Evolutionary conservation across 2,329 filamentous ascomycete genomes (phyloP).

Genomic region (Pezicula rhizophila): DNA sequence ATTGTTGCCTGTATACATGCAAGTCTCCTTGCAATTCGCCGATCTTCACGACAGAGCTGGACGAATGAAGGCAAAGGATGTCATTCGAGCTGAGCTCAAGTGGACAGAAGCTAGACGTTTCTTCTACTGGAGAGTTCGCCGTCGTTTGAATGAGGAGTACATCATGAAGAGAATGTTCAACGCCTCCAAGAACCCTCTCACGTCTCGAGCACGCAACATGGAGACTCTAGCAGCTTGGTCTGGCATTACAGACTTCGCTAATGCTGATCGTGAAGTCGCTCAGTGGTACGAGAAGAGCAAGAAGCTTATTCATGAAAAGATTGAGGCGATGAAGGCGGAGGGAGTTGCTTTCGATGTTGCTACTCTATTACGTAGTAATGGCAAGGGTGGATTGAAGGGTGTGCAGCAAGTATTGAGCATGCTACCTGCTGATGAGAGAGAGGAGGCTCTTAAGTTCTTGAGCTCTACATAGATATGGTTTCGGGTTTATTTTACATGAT

Average conservation of each 20-base stretch:
- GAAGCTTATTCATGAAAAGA: conserved; percentile 74
- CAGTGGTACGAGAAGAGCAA: conserved; percentile 96
- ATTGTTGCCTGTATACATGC: conserved; percentile 85
- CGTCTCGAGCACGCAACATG: conserved; percentile 61
- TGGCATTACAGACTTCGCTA: conserved; percentile 67
- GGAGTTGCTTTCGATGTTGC: conserved; percentile 65
- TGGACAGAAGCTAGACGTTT: conserved; percentile 90
- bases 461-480: conserved; percentile 9
- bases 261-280: conserved; percentile 76
- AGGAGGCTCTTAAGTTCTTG: conserved; percentile 38
- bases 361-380: conserved; percentile 58
- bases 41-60: conserved; percentile 95
- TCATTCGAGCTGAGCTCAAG: conserved; percentile 75
- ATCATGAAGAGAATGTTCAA: conserved; percentile 81
- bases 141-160: conserved; percentile 94
- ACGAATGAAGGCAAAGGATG: conserved; percentile 96
- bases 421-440: conserved; percentile 82
- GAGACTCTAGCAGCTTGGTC: conserved; percentile 79
- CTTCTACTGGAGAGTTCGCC: conserved; percentile 99
- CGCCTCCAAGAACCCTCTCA: conserved; percentile 36
- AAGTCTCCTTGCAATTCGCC: conserved; percentile 94
- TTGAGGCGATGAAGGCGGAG: conserved; percentile 77
- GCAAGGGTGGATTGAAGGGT: conserved; percentile 71
- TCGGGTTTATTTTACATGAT: background rate
- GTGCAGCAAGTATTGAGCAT: conserved; percentile 80